These are phyloP conservation scores for Nidula niveotomentosa DNA, from an alignment of 1,284 basidiomycete species.

Conservation along the genomic window DNA sequence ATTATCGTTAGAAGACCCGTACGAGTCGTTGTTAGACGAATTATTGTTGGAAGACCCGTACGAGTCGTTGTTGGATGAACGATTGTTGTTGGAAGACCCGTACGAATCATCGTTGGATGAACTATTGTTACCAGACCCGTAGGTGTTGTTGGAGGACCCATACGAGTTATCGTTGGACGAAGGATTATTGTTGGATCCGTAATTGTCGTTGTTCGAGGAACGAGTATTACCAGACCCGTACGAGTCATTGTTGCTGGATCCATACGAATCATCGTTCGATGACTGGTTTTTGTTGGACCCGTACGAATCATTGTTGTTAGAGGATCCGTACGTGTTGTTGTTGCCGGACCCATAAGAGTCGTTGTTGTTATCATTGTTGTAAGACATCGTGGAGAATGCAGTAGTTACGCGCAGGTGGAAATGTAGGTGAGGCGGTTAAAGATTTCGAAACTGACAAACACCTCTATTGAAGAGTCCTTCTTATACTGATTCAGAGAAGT, in stretches of 20 bases:
- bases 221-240: neutral
- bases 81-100: neutral
- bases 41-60: neutral
- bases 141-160: neutral
- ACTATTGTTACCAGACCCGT: neutral
- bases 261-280: no score
- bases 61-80: neutral
- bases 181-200: constrained; percentile 3
- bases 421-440: no score
- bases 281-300: no score
- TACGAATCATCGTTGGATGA: neutral
- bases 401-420: no score
- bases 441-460: no score
- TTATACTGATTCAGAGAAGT: no score
- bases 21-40: neutral
- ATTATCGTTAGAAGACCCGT: neutral
- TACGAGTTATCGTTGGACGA: constrained; percentile 7
- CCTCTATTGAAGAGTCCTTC: no score
- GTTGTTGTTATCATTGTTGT: neutral
- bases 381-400: no score
- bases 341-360: neutral
- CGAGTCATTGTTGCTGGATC: neutral
- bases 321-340: neutral
- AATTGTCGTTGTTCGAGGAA: neutral
- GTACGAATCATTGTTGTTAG: no score